These are phyloP conservation scores for Colletotrichum simmondsii DNA, from an alignment of 2,329 filamentous ascomycete genomes.

Conservation along the genomic window DNA sequence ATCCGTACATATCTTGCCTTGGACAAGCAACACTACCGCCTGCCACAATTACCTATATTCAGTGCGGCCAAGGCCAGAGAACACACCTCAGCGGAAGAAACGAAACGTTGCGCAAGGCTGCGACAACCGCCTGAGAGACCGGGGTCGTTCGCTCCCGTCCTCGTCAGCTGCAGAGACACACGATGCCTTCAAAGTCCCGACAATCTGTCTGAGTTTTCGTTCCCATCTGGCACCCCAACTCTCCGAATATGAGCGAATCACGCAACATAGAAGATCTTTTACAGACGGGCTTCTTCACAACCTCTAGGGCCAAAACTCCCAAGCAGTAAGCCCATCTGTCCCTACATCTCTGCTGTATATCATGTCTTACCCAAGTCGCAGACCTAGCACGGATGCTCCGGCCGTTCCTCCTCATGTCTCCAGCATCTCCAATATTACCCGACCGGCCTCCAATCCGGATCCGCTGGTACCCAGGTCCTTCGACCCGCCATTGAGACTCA, in stretches of 20 bases:
- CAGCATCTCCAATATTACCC: constrained; percentile 13
- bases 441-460: constrained; percentile 15
- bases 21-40: neutral
- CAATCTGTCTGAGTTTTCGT: constrained; percentile 14
- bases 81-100: neutral
- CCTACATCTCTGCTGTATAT: neutral
- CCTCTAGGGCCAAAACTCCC: constrained; percentile 54
- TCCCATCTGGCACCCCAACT: neutral
- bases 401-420: constrained; percentile 28
- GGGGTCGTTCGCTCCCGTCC: neutral
- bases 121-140: constrained; percentile 12
- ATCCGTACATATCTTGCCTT: neutral
- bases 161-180: constrained; percentile 15
- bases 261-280: constrained; percentile 59
- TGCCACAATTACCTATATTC: neutral
- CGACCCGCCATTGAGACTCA: constrained; percentile 33
- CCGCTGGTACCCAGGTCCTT: constrained; percentile 21
- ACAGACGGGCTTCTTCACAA: constrained; percentile 62
- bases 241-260: constrained; percentile 52
- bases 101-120: constrained; percentile 19
- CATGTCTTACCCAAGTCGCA: constrained; percentile 11
- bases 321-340: constrained; percentile 42
- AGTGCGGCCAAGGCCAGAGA: neutral
- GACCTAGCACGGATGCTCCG: constrained; percentile 22
- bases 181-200: constrained; percentile 26